These are phyloP conservation scores for Lepidium sativum DNA, from an alignment of 345 rosid genomes.

Conservation along the genomic window DNA sequence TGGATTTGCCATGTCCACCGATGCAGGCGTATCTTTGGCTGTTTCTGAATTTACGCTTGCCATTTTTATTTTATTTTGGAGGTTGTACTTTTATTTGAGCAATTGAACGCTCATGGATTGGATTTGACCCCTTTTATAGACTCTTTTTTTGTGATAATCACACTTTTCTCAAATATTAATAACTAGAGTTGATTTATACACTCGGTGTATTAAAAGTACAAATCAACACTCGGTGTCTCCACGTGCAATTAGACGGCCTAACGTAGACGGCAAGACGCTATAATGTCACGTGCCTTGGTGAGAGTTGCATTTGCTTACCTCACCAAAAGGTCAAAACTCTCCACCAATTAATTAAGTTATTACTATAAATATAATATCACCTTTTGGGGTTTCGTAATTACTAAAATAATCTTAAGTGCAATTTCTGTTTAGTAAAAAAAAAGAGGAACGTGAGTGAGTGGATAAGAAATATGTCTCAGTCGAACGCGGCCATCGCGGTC, in stretches of 20 bases:
- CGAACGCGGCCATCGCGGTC: conserved; percentile 17
- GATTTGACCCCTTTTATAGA: conserved; percentile 14
- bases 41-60: conserved; percentile 12
- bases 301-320: neutral
- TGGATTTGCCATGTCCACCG: conserved; percentile 8
- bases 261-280: neutral
- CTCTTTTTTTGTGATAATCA: neutral
- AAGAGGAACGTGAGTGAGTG: neutral
- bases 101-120: neutral
- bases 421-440: too few species aligned
- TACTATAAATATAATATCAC: too few species aligned
- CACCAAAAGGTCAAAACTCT: neutral
- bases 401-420: neutral
- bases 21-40: neutral
- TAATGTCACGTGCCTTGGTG: neutral
- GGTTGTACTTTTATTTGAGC: neutral
- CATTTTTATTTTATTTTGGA: neutral
- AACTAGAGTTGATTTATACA: too few species aligned
- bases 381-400: too few species aligned
- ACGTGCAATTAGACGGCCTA: neutral
- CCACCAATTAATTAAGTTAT: too few species aligned
- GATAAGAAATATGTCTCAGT: conserved; percentile 1
- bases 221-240: neutral
- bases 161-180: neutral
- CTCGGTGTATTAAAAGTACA: too few species aligned